Percentiles rank a stretch among this genome's conserved stretches.
Conservation (phyloP, 2,329 filamentous ascomycete genomes). For the Sordariomycetes sp. region DNA sequence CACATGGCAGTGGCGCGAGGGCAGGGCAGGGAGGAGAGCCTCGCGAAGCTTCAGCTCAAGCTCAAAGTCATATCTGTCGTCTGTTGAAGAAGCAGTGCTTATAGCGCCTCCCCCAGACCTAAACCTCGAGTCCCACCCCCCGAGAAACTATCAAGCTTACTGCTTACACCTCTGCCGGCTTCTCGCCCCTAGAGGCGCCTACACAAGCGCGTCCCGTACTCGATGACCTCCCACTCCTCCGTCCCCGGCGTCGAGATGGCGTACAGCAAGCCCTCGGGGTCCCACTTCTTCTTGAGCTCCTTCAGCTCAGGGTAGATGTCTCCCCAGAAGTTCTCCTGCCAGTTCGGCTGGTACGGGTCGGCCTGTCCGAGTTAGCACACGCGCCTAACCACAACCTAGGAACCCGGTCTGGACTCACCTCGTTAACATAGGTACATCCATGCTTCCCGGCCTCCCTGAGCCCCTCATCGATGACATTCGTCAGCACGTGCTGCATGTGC, state of each 20-base stretch:
- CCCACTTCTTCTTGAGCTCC: constrained; percentile 27
- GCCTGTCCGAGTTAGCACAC: constrained; percentile 14
- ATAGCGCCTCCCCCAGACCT: constrained; percentile 7
- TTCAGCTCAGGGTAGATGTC: constrained; percentile 19
- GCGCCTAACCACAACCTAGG: constrained; percentile 15
- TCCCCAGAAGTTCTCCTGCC: constrained; percentile 24
- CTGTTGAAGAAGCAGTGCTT: constrained; percentile 10
- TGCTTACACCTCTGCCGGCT: not conserved
- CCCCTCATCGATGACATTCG: constrained; percentile 19
- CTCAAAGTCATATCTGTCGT: too few species aligned
- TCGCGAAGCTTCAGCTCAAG: too few species aligned
- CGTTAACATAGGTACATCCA: constrained; percentile 30
- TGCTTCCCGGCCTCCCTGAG: constrained; percentile 21
- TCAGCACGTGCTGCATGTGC: constrained; percentile 23
- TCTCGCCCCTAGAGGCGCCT: constrained; percentile 6
- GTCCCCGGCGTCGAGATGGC: constrained; percentile 28
- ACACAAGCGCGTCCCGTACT: constrained; percentile 25
- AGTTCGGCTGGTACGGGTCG: constrained; percentile 20
- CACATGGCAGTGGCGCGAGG: too few species aligned
- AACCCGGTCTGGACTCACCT: constrained; percentile 16
- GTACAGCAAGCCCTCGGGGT: constrained; percentile 26
- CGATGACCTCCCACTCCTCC: constrained; percentile 26
- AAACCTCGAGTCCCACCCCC: constrained; percentile 18
- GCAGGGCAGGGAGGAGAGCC: too few species aligned
- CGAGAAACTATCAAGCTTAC: constrained; percentile 26